Conservation (phyloP, 345 rosid species). For the Lagerstroemia speciosa region DNA sequence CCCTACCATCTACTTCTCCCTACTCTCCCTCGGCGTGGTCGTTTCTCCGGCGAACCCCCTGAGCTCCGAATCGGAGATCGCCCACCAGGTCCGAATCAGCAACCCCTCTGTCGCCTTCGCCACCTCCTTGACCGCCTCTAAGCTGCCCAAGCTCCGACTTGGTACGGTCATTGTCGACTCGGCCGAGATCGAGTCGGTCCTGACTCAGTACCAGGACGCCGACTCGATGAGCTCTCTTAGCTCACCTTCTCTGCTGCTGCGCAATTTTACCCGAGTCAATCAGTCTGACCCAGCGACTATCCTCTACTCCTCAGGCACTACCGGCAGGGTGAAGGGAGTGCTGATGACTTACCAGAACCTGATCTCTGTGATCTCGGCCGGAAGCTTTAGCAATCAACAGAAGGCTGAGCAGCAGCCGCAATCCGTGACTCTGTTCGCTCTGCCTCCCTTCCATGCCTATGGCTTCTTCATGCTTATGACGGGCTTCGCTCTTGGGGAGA, state of each 20-base stretch:
- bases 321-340: conserved; percentile 34
- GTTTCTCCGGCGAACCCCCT: conserved; percentile 25
- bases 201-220: neutral
- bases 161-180: conserved; percentile 17
- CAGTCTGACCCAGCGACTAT: conserved; percentile 30
- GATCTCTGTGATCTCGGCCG: conserved; percentile 4
- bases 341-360: conserved; percentile 27
- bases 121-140: conserved; percentile 8
- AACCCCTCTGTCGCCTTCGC: conserved; percentile 19
- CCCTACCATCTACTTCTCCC: conserved; percentile 27
- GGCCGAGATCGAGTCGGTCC: conserved; percentile 15
- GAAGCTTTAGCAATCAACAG: neutral
- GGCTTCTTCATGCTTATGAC: conserved; percentile 38
- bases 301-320: conserved; percentile 36
- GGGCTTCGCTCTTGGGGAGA: conserved; percentile 33
- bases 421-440: neutral
- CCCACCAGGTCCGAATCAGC: conserved; percentile 23
- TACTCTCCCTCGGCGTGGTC: conserved; percentile 28
- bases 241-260: neutral
- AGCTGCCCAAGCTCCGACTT: conserved; percentile 16
- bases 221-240: neutral
- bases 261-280: conserved; percentile 10
- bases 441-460: conserved; percentile 46
- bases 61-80: conserved; percentile 18
- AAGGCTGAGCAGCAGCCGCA: neutral